phyloP scores from a whole-genome alignment of 164 flowering plant species.

The Tinospora cordifolia region DNA sequence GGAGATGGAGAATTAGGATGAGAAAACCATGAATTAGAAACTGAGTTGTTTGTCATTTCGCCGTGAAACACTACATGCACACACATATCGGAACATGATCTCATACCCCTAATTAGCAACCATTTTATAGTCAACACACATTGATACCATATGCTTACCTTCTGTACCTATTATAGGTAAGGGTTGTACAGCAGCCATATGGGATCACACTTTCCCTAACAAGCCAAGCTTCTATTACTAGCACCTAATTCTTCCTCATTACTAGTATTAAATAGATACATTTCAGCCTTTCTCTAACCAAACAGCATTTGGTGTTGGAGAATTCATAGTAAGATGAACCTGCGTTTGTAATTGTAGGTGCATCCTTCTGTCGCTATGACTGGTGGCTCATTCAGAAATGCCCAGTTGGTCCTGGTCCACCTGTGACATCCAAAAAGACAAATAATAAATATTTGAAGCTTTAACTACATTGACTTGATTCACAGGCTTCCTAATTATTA shows the following conservation, averaged over 20 bases:
- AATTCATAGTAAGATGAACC: conserved; percentile 33
- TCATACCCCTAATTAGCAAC: not conserved
- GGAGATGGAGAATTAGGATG: too few relatives aligned
- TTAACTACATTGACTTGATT: too few relatives aligned
- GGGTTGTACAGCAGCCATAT: not conserved
- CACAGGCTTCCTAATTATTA: too few relatives aligned
- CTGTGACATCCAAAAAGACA: conserved; percentile 26
- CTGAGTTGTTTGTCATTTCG: not conserved
- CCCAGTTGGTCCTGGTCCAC: conserved; percentile 84
- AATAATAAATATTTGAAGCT: too few relatives aligned
- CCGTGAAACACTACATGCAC: not conserved
- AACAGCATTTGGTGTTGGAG: conserved; percentile 11
- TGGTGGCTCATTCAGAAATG: conserved; percentile 51
- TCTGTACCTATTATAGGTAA: not conserved
- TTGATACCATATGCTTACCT: not conserved
- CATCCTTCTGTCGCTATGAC: conserved; percentile 36
- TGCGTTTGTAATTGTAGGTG: conserved; percentile 38
- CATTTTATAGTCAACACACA: not conserved
- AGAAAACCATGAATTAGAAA: not conserved
- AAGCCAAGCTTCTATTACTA: not conserved
- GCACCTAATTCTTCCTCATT: not conserved
- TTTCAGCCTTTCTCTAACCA: not conserved
- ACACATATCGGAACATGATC: not conserved
- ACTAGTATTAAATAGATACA: conserved; percentile 1
- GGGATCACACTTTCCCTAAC: not conserved